A percentile compares a stretch with the other conserved stretches of the same genome.
Evolutionary conservation across 2,329 filamentous ascomycete species (phyloP).

Genomic region (Trichoderma aggressivum): DNA sequence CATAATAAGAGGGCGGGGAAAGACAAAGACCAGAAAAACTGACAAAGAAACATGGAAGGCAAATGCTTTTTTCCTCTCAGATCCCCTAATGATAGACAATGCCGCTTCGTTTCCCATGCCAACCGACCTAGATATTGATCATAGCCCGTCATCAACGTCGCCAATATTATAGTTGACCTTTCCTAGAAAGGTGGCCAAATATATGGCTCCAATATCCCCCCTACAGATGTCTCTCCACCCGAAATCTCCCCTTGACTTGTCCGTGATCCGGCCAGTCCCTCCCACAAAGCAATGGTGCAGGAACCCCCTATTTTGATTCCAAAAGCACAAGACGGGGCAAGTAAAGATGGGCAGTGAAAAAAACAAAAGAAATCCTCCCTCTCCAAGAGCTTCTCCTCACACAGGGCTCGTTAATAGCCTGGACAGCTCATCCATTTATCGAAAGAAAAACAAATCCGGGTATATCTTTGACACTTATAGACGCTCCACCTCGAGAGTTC

Average conservation of each 20-base stretch:
- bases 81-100: conserved; percentile 15
- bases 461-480: conserved; percentile 22
- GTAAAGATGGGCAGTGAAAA: conserved; percentile 18
- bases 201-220: conserved; percentile 2
- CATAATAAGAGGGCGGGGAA: conserved; percentile 5
- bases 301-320: conserved; percentile 8
- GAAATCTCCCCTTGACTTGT: conserved; percentile 11
- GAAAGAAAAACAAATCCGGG: conserved; percentile 23
- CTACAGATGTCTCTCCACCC: conserved; percentile 6
- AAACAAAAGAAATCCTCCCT: conserved; percentile 15
- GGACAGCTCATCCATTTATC: conserved; percentile 20
- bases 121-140: conserved; percentile 16
- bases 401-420: conserved; percentile 10
- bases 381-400: conserved; percentile 11
- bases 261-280: conserved; percentile 19
- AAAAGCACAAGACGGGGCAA: conserved; percentile 17
- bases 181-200: conserved; percentile 19
- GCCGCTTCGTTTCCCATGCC: conserved; percentile 6
- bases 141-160: conserved; percentile 20
- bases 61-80: conserved; percentile 15
- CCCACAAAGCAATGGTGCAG: conserved; percentile 17
- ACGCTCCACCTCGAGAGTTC: conserved; percentile 16
- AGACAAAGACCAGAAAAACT: conserved; percentile 7
- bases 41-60: conserved; percentile 15
- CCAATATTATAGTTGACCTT: conserved; percentile 19